Evolutionary conservation across 306 rosid species (phyloP), one percentile per base, ranked within the genome.

Genomic region (Castanospermum australe): DNA sequence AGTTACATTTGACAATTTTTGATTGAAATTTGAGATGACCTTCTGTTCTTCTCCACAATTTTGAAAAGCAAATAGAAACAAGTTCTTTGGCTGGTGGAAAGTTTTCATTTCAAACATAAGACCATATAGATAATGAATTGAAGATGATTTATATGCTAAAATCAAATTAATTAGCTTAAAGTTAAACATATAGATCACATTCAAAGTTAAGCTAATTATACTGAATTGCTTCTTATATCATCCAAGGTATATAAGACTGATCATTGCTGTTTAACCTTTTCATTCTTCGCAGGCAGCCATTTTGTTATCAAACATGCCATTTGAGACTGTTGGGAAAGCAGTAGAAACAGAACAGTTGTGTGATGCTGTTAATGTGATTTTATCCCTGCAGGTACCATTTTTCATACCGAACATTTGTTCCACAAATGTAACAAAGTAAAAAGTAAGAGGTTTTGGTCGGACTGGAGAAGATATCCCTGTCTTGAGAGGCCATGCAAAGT

Each of bases 361-460:
- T 17, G 87, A 91, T 64, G 93, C 98, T 1, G 89, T 89, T 60
- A 48, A 91, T 79, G 66, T 85, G 8, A 81, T 89, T 75, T 79
- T 93, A 57, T 93, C 97, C 56, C 45, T 91, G 20, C 96, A 92
- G 96, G 97, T 88, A 79, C 45, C 20, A 68, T 28, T 41, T 32
- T 39, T 55, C 48, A 36, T 51, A 18, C n/a, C 6, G 2, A 15
- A 61, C 28, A 60, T 59, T 30, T 5, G 18, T 52, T 17, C 35
- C 35, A 10, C 0, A 21, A n/a, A 2, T n/a, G 22, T n/a, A 62
- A 62, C 36, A 56, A 56, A 39, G 8, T 56, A 9, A 3, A 24
- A 24, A 56, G 8, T 22, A 56, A 22, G 8, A 56, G 11, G 36
- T 24, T 56, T 56, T 55, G 24, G 33, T 55, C 22, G n/a, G 62